phyloP scores from a whole-genome alignment of 495 filamentous ascomycete species.

The Jackrogersella multiformis region DNA sequence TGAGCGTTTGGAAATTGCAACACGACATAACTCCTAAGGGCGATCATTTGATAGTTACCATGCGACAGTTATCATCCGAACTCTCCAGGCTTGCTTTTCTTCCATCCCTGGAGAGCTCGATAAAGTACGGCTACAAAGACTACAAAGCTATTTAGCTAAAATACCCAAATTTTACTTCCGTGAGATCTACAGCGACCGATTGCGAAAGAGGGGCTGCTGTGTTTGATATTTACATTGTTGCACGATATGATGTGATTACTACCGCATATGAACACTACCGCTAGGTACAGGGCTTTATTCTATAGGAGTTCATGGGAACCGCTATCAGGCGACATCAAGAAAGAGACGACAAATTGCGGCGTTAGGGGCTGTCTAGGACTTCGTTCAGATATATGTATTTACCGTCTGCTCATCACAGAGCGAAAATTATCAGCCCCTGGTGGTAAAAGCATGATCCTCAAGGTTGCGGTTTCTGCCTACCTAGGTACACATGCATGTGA shows the following conservation, averaged over 20 bases:
- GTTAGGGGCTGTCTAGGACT: background rate
- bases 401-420: background rate
- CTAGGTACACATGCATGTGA: too few relatives aligned
- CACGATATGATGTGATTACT: conserved; percentile 19
- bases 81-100: conserved; percentile 5
- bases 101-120: background rate
- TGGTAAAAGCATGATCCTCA: background rate
- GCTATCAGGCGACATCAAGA: conserved; percentile 10
- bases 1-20: conserved; percentile 40
- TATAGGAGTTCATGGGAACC: conserved; percentile 24
- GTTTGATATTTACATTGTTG: background rate
- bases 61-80: background rate
- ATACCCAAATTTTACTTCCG: conserved; percentile 22
- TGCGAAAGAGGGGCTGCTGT: conserved; percentile 9
- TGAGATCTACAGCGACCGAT: conserved; percentile 13
- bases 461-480: too few relatives aligned
- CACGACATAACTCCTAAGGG: conserved; percentile 24
- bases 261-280: conserved; percentile 10
- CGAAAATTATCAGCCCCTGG: background rate
- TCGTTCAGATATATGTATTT: background rate
- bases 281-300: conserved; percentile 10
- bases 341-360: conserved; percentile 14
- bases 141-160: conserved; percentile 23
- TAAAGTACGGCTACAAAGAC: conserved; percentile 8
- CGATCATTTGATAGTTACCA: conserved; percentile 1